phyloP scores from a whole-genome alignment of 139 green algal genomes.

The Chlorella sorokiniana region DNA sequence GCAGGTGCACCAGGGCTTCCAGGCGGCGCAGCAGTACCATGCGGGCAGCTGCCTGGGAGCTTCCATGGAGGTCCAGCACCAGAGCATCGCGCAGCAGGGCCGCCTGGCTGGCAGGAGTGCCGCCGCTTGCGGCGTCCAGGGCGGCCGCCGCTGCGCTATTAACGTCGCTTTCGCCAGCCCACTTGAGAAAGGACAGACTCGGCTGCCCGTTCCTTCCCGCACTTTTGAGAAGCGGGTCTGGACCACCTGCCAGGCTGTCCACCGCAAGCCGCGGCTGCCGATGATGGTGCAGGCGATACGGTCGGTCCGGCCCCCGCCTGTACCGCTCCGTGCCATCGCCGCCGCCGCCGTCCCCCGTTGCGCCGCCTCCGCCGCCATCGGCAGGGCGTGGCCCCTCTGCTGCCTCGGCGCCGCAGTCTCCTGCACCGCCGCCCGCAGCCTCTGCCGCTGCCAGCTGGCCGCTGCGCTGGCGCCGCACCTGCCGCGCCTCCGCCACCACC shows the following conservation, averaged over 20 bases:
- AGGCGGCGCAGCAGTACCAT: slow-evolving; percentile 29
- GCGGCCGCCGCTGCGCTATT: not conserved
- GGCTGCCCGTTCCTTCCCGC: too few species aligned
- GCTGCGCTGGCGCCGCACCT: slow-evolving; percentile 1
- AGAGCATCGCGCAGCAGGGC: slow-evolving; percentile 17
- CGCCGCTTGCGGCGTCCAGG: not conserved
- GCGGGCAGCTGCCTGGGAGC: slow-evolving; percentile 25
- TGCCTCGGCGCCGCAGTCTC: not conserved
- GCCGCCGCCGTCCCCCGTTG: not conserved
- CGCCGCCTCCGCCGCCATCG: not conserved
- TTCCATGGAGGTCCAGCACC: slow-evolving; percentile 36
- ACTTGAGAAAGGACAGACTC: too few species aligned
- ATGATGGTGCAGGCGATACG: slow-evolving; percentile 21
- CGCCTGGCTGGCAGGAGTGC: not conserved
- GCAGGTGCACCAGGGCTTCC: slow-evolving; percentile 13
- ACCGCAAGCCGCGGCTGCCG: not conserved
- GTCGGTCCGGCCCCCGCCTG: not conserved
- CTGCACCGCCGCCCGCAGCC: not conserved
- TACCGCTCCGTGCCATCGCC: not conserved
- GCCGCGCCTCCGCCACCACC: slow-evolving; percentile 26
- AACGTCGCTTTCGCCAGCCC: too few species aligned
- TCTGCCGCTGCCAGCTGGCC: not conserved
- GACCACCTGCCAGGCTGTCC: not conserved
- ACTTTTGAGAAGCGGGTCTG: too few species aligned
- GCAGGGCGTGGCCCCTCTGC: not conserved